A percentile compares a stretch with the other conserved stretches of the same genome.
These are phyloP conservation scores for Pseudogymnoascus sp. DNA, from an alignment of 2,329 filamentous ascomycete species.

Conservation along the genomic window DNA sequence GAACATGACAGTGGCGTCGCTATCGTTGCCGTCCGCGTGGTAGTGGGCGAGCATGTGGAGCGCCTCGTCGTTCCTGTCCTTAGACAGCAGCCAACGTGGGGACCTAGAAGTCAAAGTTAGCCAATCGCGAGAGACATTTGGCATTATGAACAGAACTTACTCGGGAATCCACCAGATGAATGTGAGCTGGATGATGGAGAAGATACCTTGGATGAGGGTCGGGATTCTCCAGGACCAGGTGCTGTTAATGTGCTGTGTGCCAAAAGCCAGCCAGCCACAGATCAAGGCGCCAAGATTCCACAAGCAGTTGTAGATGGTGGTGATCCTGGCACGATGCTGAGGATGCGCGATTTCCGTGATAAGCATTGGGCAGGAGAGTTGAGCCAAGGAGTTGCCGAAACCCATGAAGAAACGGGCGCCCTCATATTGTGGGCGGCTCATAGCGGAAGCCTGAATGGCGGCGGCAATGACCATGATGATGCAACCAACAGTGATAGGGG, in stretches of 20 bases:
- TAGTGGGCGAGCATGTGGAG: conserved; percentile 47
- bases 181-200: conserved; percentile 39
- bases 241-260: conserved; percentile 32
- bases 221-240: conserved; percentile 36
- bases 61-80: conserved; percentile 48
- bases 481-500: conserved; percentile 27
- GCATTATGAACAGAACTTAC: conserved; percentile 40
- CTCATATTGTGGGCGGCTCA: conserved; percentile 33
- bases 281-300: conserved; percentile 34
- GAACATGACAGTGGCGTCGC: conserved; percentile 42
- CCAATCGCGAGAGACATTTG: conserved; percentile 45
- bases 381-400: conserved; percentile 37
- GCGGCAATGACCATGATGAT: conserved; percentile 34
- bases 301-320: conserved; percentile 29
- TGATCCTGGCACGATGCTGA: conserved; percentile 32
- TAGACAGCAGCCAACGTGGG: conserved; percentile 54
- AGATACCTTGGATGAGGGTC: conserved; percentile 40
- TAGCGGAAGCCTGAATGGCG: conserved; percentile 34
- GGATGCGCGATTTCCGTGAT: conserved; percentile 34
- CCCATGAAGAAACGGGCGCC: conserved; percentile 35
- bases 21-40: conserved; percentile 49
- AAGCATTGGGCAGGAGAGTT: conserved; percentile 33
- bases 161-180: conserved; percentile 11
- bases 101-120: conserved; percentile 45
- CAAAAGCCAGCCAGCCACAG: conserved; percentile 35